Evolutionary conservation across 306 rosid genomes (phyloP).

Genomic region (Prunus padus): DNA sequence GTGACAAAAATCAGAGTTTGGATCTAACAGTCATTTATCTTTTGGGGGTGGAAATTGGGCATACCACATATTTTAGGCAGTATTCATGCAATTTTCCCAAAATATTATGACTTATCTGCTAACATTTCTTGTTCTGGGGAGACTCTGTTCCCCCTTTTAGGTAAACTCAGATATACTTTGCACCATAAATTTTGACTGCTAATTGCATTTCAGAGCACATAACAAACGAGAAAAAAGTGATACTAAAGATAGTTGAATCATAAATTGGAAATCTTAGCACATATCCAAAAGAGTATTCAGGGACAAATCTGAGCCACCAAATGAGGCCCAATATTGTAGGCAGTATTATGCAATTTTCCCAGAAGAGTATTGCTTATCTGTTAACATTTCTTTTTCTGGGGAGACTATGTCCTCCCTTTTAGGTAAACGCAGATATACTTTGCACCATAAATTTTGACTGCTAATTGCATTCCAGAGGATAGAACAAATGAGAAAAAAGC

Average conservation of each 20-base stretch:
- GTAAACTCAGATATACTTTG: not conserved
- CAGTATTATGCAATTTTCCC: not conserved
- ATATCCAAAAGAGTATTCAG: too few relatives aligned
- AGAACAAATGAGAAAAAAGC: not conserved
- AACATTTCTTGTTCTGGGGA: not conserved
- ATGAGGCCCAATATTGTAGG: not conserved
- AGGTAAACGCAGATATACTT: not conserved
- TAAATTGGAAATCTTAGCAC: conserved; percentile 1
- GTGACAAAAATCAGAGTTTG: not conserved
- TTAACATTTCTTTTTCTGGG: not conserved
- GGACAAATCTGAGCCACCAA: too few relatives aligned
- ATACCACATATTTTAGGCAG: not conserved
- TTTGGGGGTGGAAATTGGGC: not conserved
- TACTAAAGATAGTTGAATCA: not conserved
- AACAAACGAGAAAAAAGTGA: not conserved
- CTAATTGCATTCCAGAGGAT: not conserved
- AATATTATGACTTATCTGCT: not conserved
- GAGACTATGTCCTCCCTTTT: not conserved
- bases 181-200: not conserved
- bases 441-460: not conserved
- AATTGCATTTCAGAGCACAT: not conserved
- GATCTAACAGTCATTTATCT: not conserved
- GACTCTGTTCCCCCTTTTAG: not conserved
- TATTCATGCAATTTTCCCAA: not conserved
- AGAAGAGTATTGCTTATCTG: not conserved